Evolutionary conservation across 2,329 filamentous ascomycete genomes (phyloP), one percentile per base, ranked within the genome.

Genomic region (Didymella segeticola): DNA sequence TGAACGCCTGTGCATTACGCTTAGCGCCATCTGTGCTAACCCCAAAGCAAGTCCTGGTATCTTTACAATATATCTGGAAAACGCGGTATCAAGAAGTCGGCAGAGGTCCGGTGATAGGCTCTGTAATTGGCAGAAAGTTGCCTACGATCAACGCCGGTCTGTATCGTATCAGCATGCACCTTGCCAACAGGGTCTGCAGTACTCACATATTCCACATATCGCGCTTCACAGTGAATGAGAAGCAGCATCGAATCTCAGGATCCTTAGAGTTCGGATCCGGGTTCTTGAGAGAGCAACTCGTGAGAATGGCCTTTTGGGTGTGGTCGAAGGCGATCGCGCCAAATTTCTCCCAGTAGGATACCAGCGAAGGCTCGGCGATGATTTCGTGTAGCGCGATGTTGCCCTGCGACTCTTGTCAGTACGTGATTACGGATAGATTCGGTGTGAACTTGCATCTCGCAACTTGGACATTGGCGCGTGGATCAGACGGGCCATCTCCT

Each of bases 311-410:
- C 73, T 99, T 96, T 72, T 98, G 95, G 9, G 86, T 88, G 52
- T 89, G 86, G 71, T 99, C 95, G 75, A 99, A 99, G 9, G 95
- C 96, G 66, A 99, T 98, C 5, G 92, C 93, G 43, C 93, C 93
- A 70, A 99, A 99, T 69, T 99, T 96, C 76, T 99, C 95, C 95
- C 95, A 99, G 70, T 99, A 99, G 66, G 91, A 90, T 48, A 98
- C 95, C 56, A 96, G 85, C 33, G 93, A 96, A 57, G 96, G 91
- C 78, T 99, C 95, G 2, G 91, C 92, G 37, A 99, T 86, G 59
- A 99, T 96, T 73, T 99, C 93, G 72, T 99, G 95, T 41, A 99
- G 84, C 11, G 95, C 91, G 60, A 98, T 88, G 68, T 96, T 96
- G 57, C 95, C 95, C 93, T 96, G 57, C n/a, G 19, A n/a, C 15